Evolutionary conservation across 78 protist genomes (phyloP).

Genomic region (Dictyostelium citrinum): DNA sequence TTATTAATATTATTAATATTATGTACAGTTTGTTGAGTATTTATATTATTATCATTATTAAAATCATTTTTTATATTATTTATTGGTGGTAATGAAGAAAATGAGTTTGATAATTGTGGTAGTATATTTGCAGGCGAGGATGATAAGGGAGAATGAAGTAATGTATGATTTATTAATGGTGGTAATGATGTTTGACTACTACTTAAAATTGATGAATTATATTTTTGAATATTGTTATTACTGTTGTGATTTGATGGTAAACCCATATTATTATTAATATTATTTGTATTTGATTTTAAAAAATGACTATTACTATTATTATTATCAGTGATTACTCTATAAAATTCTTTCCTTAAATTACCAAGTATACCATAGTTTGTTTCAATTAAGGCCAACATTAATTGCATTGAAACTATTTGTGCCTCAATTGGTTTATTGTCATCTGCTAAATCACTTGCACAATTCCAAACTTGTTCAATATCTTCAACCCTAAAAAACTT

Average conservation of each 20-base stretch:
- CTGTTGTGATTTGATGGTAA: neutral
- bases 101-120: neutral
- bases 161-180: neutral
- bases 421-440: constrained; percentile 19
- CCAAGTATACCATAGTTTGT: constrained; percentile 13
- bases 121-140: neutral
- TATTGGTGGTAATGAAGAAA: neutral
- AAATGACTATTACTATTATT: neutral
- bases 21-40: neutral
- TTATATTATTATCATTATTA: neutral
- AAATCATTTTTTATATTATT: neutral
- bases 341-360: neutral
- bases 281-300: neutral
- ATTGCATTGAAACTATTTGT: constrained; percentile 13
- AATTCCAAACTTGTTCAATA: constrained; percentile 38
- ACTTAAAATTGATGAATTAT: neutral
- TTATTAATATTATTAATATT: neutral
- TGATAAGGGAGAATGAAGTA: neutral
- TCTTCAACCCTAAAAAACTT: constrained; percentile 9
- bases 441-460: constrained; percentile 22
- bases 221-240: neutral
- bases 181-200: constrained; percentile 1
- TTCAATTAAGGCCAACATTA: constrained; percentile 40
- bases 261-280: neutral
- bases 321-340: neutral